Evolutionary conservation across 257 asterid species (phyloP).

Genomic region (Henckelia pumila): DNA sequence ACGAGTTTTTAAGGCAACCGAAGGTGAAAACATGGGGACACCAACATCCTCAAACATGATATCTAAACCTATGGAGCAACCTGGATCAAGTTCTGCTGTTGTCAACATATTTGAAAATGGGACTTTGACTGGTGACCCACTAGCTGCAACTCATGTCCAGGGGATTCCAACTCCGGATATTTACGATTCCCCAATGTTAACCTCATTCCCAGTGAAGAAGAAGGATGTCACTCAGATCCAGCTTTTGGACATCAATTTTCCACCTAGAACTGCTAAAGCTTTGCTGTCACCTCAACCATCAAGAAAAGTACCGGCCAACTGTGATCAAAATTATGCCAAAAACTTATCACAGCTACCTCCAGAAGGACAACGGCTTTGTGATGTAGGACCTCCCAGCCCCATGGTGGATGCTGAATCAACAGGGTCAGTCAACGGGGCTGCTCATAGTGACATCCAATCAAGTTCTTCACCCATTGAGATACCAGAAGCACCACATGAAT

Average conservation of each 20-base stretch:
- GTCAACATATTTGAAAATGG: constrained; percentile 38
- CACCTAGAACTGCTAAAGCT: constrained; percentile 54
- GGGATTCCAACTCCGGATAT: constrained; percentile 83
- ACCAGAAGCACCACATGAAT: constrained; percentile 46
- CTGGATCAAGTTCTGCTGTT: constrained; percentile 46
- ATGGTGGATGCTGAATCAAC: constrained; percentile 68
- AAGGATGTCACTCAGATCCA: constrained; percentile 59
- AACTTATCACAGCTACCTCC: constrained; percentile 22
- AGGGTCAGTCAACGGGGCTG: constrained; percentile 72
- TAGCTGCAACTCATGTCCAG: constrained; percentile 38
- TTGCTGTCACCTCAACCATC: constrained; percentile 40
- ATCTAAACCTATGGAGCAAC: constrained; percentile 43
- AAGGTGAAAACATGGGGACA: constrained; percentile 56
- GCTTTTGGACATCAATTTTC: constrained; percentile 87
- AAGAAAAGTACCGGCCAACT: constrained; percentile 34
- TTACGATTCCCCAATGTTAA: constrained; percentile 67
- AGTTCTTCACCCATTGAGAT: constrained; percentile 54
- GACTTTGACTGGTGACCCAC: constrained; percentile 34
- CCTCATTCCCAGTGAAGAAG: constrained; percentile 46
- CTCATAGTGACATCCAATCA: constrained; percentile 61
- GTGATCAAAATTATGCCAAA: constrained; percentile 41
- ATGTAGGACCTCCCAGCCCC: constrained; percentile 32
- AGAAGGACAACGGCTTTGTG: constrained; percentile 31
- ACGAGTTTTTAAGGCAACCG: constrained; percentile 69
- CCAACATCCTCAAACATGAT: constrained; percentile 46